phyloP scores from a whole-genome alignment of 371 early-diverging fungal species.

The Catenaria anguillulae region DNA sequence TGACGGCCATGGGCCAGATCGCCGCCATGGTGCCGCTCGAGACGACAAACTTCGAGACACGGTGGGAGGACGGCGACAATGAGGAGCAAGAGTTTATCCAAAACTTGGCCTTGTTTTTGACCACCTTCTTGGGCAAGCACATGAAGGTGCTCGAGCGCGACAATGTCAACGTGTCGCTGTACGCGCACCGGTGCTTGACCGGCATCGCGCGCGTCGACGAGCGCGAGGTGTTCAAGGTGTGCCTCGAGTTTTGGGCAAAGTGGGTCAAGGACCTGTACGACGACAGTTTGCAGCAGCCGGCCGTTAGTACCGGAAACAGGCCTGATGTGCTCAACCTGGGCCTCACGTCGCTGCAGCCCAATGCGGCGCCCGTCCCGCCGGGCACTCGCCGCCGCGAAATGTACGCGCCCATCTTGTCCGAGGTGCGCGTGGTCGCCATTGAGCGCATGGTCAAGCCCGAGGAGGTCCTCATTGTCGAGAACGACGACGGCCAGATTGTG shows the following conservation, averaged over 20 bases:
- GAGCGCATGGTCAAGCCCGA: conserved; percentile 94
- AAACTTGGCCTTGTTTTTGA: conserved; percentile 72
- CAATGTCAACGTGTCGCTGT: conserved; percentile 41
- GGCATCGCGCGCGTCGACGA: conserved; percentile 81
- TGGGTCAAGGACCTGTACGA: conserved; percentile 70
- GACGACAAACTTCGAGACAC: conserved; percentile 46
- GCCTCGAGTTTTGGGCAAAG: conserved; percentile 91
- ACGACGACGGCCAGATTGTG: conserved; percentile 99
- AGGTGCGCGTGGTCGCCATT: conserved; percentile 81
- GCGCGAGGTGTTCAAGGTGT: conserved; percentile 93
- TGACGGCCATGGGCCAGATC: conserved; percentile 40
- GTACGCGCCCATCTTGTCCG: conserved; percentile 64
- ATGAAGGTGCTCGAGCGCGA: conserved; percentile 56
- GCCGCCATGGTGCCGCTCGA: background rate
- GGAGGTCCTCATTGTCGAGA: conserved; percentile 96
- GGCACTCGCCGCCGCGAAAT: conserved; percentile 50
- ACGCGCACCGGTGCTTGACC: conserved; percentile 73
- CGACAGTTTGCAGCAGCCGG: conserved; percentile 36
- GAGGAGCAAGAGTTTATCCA: conserved; percentile 84
- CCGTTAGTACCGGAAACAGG: conserved; percentile 11
- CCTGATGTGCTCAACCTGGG: conserved; percentile 26
- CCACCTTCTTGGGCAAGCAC: conserved; percentile 66
- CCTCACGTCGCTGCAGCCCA: conserved; percentile 20
- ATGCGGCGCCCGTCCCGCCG: conserved; percentile 15
- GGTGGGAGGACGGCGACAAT: conserved; percentile 67